phyloP scores from a whole-genome alignment of 1,284 basidiomycete genomes.

The Athelia psychrophila region DNA sequence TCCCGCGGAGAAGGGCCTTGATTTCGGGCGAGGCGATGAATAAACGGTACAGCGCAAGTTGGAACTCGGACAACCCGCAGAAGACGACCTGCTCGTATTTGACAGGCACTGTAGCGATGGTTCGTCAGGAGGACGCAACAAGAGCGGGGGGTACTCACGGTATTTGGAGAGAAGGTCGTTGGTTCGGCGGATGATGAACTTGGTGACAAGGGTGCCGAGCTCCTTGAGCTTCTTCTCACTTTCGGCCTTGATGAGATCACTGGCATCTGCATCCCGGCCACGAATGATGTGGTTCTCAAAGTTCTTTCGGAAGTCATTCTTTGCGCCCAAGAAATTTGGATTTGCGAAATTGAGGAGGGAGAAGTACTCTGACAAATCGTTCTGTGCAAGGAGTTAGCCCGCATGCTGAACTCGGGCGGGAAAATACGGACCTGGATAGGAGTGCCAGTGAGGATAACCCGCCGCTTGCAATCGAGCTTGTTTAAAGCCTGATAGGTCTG shows the following conservation, averaged over 20 bases:
- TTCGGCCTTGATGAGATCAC: constrained; percentile 76
- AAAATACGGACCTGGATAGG: constrained; percentile 76
- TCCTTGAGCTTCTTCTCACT: constrained; percentile 94
- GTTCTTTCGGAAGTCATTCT: constrained; percentile 94
- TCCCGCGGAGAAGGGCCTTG: constrained; percentile 86
- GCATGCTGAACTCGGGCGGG: not conserved
- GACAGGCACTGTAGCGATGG: constrained; percentile 74
- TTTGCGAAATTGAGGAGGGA: constrained; percentile 96
- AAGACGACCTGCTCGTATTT: constrained; percentile 99
- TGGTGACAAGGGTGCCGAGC: constrained; percentile 86
- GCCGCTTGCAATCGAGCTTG: constrained; percentile 84
- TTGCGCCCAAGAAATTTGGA: constrained; percentile 91
- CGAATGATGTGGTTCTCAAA: constrained; percentile 94
- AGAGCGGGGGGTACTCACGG: constrained; percentile 48
- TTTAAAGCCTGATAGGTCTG: constrained; percentile 89
- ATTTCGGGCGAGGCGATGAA: constrained; percentile 97
- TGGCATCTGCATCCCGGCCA: constrained; percentile 91
- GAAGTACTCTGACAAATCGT: constrained; percentile 97
- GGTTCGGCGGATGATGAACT: constrained; percentile 96
- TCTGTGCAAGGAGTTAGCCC: constrained; percentile 47
- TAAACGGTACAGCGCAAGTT: constrained; percentile 85
- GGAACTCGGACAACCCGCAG: constrained; percentile 87
- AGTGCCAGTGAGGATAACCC: constrained; percentile 95
- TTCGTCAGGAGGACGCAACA: constrained; percentile 8
- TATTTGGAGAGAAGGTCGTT: constrained; percentile 99